These are phyloP conservation scores for Mucor ambiguus DNA, from an alignment of 371 early-diverging fungal species.

Conservation along the genomic window DNA sequence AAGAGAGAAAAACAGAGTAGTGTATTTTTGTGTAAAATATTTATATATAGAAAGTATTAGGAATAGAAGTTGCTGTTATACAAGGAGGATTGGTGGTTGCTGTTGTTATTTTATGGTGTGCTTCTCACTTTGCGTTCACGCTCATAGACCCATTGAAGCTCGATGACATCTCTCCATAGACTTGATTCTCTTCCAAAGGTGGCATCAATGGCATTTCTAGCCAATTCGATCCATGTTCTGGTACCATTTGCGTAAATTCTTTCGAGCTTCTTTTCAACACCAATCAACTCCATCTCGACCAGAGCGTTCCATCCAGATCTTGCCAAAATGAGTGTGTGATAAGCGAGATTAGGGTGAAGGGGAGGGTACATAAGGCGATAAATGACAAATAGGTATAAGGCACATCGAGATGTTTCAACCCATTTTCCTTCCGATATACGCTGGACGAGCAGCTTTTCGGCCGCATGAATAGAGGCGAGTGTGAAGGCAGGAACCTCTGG, in stretches of 20 bases:
- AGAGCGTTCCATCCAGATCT: constrained; percentile 69
- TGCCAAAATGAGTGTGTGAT: constrained; percentile 67
- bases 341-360: constrained; percentile 66
- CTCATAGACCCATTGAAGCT: constrained; percentile 52
- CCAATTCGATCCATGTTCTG: constrained; percentile 45
- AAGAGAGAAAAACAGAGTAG: neutral
- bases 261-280: constrained; percentile 43
- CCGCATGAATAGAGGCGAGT: constrained; percentile 26
- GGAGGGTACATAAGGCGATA: constrained; percentile 73
- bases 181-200: constrained; percentile 42
- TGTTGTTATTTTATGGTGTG: neutral
- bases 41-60: neutral
- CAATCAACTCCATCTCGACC: constrained; percentile 49
- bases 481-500: constrained; percentile 38
- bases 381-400: constrained; percentile 63
- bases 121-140: constrained; percentile 45
- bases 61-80: neutral
- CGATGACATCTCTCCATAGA: constrained; percentile 51
- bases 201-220: constrained; percentile 26
- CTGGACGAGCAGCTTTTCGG: constrained; percentile 22
- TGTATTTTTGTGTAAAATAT: neutral
- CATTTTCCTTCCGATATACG: constrained; percentile 39
- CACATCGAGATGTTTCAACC: constrained; percentile 55
- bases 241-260: constrained; percentile 44
- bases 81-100: neutral